A percentile compares a stretch with the other conserved stretches of the same genome.
Conservation (phyloP, 2,329 filamentous ascomycete genomes). For the Ophiostoma ips region DNA sequence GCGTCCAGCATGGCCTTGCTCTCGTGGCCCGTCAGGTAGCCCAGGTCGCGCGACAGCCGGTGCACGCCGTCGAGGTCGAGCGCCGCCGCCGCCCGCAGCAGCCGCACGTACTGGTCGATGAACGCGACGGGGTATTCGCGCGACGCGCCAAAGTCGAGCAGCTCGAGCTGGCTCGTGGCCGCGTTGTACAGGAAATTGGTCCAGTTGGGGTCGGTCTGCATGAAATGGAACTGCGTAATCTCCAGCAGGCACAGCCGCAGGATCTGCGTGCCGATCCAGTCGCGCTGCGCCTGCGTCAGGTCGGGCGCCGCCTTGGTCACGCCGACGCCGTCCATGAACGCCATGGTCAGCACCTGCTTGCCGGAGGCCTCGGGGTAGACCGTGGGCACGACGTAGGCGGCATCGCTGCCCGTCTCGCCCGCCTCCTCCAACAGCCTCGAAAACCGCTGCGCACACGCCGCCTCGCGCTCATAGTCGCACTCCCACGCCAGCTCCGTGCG, state of each 20-base stretch:
- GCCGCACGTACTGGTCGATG: slow-evolving; percentile 62
- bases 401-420: neutral
- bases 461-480: slow-evolving; percentile 88
- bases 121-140: slow-evolving; percentile 74
- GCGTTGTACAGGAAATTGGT: slow-evolving; percentile 94
- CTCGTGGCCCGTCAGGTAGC: slow-evolving; percentile 87
- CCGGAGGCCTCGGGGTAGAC: slow-evolving; percentile 14
- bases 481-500: slow-evolving; percentile 89
- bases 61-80: slow-evolving; percentile 51
- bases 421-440: slow-evolving; percentile 50
- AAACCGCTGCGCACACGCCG: slow-evolving; percentile 65
- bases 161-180: slow-evolving; percentile 56
- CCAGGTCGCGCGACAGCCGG: slow-evolving; percentile 58
- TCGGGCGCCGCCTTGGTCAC: slow-evolving; percentile 61
- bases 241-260: slow-evolving; percentile 83
- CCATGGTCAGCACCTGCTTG: slow-evolving; percentile 52
- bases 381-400: slow-evolving; percentile 57
- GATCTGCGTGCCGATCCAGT: slow-evolving; percentile 94
- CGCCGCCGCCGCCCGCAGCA: slow-evolving; percentile 67
- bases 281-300: slow-evolving; percentile 69
- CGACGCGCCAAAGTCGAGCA: slow-evolving; percentile 90
- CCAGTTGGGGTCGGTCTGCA: slow-evolving; percentile 99
- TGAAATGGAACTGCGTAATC: slow-evolving; percentile 88
- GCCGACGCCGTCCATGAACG: slow-evolving; percentile 72
- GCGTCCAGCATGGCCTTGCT: slow-evolving; percentile 76